Percentiles rank a stretch among this genome's conserved stretches.
Conservation (phyloP, 441 rosid species). For the Euphorbia celastroides region DNA sequence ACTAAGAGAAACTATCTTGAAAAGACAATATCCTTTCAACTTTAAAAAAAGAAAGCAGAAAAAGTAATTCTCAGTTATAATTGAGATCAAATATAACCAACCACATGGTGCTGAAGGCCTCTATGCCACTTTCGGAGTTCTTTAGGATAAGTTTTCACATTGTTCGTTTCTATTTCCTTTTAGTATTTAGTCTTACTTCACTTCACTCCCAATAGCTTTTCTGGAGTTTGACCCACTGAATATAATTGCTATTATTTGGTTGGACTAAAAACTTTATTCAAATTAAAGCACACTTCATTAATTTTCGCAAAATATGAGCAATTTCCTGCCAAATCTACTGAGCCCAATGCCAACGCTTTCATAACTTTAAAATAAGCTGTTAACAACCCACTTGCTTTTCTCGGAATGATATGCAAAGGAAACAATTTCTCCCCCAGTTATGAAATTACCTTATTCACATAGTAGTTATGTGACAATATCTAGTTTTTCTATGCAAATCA, state of each 20-base stretch:
- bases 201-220: neutral
- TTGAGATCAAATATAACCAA: neutral
- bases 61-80: neutral
- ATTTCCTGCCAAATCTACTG: neutral
- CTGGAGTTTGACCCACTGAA: constrained; percentile 4
- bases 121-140: neutral
- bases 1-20: neutral
- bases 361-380: neutral
- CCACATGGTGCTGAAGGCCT: neutral
- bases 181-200: neutral
- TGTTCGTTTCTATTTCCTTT: neutral
- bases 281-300: neutral
- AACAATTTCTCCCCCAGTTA: neutral
- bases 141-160: neutral
- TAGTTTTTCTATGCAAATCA: neutral
- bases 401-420: neutral
- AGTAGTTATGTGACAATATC: neutral
- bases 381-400: neutral
- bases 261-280: neutral
- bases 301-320: neutral
- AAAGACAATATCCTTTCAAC: neutral
- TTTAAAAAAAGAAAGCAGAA: neutral
- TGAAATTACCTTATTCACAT: neutral
- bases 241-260: neutral
- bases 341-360: neutral